phyloP scores from a whole-genome alignment of 805 yeast genomes.

The Deakozyma indianensis region DNA sequence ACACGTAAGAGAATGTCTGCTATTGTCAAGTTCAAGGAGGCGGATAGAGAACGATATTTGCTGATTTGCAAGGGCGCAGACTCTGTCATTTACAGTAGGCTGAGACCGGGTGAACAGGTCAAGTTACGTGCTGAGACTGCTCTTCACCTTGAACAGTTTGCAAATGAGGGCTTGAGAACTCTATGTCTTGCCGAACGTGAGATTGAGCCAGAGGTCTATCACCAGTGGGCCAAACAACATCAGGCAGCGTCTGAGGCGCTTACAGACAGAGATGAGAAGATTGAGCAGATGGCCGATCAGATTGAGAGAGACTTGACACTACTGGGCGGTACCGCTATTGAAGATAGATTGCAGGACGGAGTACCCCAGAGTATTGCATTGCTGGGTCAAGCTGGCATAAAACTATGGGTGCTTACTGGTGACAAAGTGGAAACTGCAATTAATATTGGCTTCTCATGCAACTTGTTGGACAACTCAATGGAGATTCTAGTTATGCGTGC shows the following conservation, averaged over 20 bases:
- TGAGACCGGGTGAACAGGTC: constrained; percentile 25
- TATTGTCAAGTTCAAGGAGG: constrained; percentile 30
- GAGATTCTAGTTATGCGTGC: constrained; percentile 42
- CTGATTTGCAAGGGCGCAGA: constrained; percentile 69
- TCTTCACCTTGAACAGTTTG: constrained; percentile 55
- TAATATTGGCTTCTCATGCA: constrained; percentile 75
- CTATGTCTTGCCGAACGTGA: constrained; percentile 57
- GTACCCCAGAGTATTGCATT: constrained; percentile 64
- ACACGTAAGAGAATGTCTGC: constrained; percentile 72
- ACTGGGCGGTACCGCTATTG: constrained; percentile 75
- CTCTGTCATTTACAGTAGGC: constrained; percentile 49
- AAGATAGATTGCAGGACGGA: constrained; percentile 66
- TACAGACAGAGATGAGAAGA: constrained; percentile 43
- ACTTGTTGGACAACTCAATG: constrained; percentile 58
- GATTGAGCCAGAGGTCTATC: constrained; percentile 30
- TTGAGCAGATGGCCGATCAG: constrained; percentile 45
- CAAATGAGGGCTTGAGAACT: constrained; percentile 70
- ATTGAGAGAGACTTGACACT: constrained; percentile 45
- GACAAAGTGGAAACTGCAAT: constrained; percentile 82
- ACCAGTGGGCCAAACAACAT: constrained; percentile 41
- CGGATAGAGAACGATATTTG: constrained; percentile 23
- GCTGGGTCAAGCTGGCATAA: constrained; percentile 60
- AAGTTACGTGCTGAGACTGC: constrained; percentile 46
- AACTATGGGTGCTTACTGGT: constrained; percentile 76
- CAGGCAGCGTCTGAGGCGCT: constrained; percentile 45